A percentile compares a stretch with the other conserved stretches of the same genome.
Conservation (phyloP, 305 asterid genomes). For the Solanum aculeatissimum region DNA sequence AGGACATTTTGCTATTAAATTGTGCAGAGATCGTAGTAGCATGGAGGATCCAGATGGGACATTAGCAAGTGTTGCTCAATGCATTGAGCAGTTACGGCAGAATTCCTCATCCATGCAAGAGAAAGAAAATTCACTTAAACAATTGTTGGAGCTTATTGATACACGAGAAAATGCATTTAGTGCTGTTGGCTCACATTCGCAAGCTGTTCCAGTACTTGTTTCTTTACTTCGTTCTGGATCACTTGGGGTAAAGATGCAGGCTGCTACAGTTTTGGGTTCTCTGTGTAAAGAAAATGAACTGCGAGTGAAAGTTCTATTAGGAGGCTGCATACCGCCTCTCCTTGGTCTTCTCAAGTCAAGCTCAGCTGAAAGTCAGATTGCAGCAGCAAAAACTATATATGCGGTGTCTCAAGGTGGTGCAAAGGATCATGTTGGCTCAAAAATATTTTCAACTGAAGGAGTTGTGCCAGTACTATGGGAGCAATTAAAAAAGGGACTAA, state of each 20-base stretch:
- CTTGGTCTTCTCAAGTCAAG: conserved; percentile 98
- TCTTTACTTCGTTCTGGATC: conserved; percentile 89
- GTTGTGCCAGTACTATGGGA: conserved; percentile 96
- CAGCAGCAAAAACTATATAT: conserved; percentile 91
- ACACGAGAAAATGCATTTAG: conserved; percentile 85
- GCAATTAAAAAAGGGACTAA: conserved; percentile 83
- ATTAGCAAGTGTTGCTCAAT: conserved; percentile 95
- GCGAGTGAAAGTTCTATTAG: conserved; percentile 90
- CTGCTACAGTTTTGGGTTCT: conserved; percentile 91
- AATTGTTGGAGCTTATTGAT: conserved; percentile 73
- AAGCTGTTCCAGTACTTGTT: conserved; percentile 98
- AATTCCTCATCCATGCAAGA: conserved; percentile 79
- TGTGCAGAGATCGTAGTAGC: conserved; percentile 80
- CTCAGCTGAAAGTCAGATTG: conserved; percentile 85
- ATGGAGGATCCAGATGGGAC: conserved; percentile 99
- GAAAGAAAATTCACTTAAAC: conserved; percentile 73
- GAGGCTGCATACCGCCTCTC: conserved; percentile 98
- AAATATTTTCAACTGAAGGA: conserved; percentile 97
- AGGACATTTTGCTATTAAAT: not conserved
- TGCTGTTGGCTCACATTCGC: conserved; percentile 99
- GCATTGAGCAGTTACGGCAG: conserved; percentile 94
- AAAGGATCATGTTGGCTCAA: conserved; percentile 95
- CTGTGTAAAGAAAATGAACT: conserved; percentile 94
- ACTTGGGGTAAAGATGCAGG: conserved; percentile 80
- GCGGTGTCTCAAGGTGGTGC: conserved; percentile 98